A percentile compares a stretch with the other conserved stretches of the same genome.
These are phyloP conservation scores for Pseudovirgaria hyperparasitica DNA, from an alignment of 2,329 filamentous ascomycete species.

Conservation along the genomic window DNA sequence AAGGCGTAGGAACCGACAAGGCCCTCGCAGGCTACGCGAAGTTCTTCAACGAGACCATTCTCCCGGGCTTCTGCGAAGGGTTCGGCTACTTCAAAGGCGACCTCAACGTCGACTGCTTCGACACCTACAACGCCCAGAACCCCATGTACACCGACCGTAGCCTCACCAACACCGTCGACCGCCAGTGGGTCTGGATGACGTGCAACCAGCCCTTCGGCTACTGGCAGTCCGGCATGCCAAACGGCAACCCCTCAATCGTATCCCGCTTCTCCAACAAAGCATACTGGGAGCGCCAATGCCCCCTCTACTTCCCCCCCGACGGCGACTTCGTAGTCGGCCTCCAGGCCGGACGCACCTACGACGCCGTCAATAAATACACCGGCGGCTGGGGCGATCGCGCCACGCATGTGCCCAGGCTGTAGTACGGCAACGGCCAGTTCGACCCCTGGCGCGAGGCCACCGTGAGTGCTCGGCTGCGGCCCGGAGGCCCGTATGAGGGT, in stretches of 20 bases:
- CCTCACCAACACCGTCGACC: slow-evolving; percentile 32
- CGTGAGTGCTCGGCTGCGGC: slow-evolving; percentile 40
- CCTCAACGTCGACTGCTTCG: slow-evolving; percentile 36
- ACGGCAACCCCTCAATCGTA: slow-evolving; percentile 32
- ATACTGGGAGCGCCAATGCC: slow-evolving; percentile 46
- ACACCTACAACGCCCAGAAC: slow-evolving; percentile 39
- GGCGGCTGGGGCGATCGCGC: slow-evolving; percentile 43
- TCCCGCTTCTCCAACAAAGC: slow-evolving; percentile 37
- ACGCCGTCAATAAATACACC: slow-evolving; percentile 39
- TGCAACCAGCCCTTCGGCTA: slow-evolving; percentile 52
- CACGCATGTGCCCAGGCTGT: slow-evolving; percentile 39
- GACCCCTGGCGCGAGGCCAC: slow-evolving; percentile 48
- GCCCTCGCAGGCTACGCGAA: slow-evolving; percentile 41
- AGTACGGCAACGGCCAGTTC: slow-evolving; percentile 46
- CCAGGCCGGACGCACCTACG: slow-evolving; percentile 34
- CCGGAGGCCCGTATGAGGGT: slow-evolving; percentile 39
- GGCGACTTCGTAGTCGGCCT: slow-evolving; percentile 38
- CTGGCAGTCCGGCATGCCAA: slow-evolving; percentile 43
- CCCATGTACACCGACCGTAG: slow-evolving; percentile 38
- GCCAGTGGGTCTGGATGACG: slow-evolving; percentile 48
- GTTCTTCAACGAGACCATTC: slow-evolving; percentile 3
- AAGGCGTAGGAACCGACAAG: slow-evolving; percentile 41
- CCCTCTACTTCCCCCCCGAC: slow-evolving; percentile 40
- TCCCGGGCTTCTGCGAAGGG: slow-evolving; percentile 28
- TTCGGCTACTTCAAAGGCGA: slow-evolving; percentile 34